Evolutionary conservation across 2,329 filamentous ascomycete species (phyloP).

Genomic region (Monosporascus ibericus): DNA sequence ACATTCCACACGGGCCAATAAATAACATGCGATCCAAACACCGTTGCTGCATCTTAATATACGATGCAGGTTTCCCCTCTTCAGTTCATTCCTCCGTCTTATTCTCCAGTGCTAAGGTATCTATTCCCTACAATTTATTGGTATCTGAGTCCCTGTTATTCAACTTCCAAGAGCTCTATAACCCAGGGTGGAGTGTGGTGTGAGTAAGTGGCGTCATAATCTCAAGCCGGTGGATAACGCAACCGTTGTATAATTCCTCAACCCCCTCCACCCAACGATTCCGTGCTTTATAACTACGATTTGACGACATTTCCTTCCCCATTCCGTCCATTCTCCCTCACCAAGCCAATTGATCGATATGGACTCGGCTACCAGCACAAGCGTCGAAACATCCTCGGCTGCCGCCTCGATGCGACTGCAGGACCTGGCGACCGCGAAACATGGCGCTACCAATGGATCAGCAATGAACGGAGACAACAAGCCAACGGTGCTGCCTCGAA

Average conservation of each 20-base stretch:
- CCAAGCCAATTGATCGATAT: slow-evolving; percentile 15
- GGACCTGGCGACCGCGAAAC: slow-evolving; percentile 2
- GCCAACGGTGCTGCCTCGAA: slow-evolving; percentile 40
- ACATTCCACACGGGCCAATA: neutral
- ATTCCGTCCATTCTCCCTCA: no score
- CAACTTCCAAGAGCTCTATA: neutral
- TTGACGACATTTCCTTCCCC: no score
- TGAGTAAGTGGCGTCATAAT: neutral
- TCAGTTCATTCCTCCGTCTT: neutral
- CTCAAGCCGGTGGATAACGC: neutral
- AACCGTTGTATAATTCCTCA: neutral
- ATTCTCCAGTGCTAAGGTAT: neutral
- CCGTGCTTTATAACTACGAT: no score
- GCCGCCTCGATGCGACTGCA: slow-evolving; percentile 16
- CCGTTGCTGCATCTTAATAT: neutral
- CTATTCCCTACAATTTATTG: neutral
- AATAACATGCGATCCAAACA: neutral
- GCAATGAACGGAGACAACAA: slow-evolving; percentile 25
- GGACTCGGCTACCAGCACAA: slow-evolving; percentile 36
- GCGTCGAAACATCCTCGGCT: slow-evolving; percentile 22
- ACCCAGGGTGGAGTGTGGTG: neutral
- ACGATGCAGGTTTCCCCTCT: neutral
- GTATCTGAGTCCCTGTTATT: no score
- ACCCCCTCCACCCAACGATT: neutral
- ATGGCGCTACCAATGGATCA: slow-evolving; percentile 1